phyloP scores from a whole-genome alignment of 169 alveolate genomes.

The Eimeria necatrix region DNA sequence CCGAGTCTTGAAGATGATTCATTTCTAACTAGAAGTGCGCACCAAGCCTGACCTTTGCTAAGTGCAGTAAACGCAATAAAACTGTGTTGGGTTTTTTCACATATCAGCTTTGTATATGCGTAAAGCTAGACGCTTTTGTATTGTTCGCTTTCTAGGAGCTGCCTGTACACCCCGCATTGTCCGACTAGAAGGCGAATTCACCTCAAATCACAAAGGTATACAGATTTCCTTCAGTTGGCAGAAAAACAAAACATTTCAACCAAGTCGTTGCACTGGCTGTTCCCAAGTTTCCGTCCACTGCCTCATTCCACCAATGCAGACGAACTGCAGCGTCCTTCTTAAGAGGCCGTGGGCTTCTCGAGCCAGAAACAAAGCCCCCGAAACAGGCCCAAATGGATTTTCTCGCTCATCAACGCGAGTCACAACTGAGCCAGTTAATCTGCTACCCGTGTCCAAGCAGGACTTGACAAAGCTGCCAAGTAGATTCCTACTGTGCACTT shows the following conservation, averaged over 20 bases:
- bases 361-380: neutral
- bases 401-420: constrained; percentile 11
- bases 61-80: too few relatives aligned
- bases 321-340: neutral
- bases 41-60: too few relatives aligned
- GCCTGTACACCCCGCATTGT: constrained; percentile 1
- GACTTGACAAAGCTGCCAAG: neutral
- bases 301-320: neutral
- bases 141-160: neutral
- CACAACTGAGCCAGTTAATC: neutral
- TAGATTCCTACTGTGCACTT: neutral
- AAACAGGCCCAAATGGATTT: neutral
- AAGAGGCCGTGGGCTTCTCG: neutral
- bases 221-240: too few relatives aligned
- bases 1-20: too few relatives aligned
- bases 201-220: too few relatives aligned
- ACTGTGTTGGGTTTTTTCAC: too few relatives aligned
- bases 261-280: too few relatives aligned
- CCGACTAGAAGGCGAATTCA: neutral
- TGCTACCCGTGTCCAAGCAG: constrained; percentile 29
- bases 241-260: too few relatives aligned
- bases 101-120: too few relatives aligned
- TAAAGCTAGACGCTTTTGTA: too few relatives aligned
- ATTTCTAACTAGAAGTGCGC: too few relatives aligned
- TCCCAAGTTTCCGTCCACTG: too few relatives aligned